Base-by-base conservation (phyloP, 768 basidiomycete genomes). In the Boletus sp. region DNA sequence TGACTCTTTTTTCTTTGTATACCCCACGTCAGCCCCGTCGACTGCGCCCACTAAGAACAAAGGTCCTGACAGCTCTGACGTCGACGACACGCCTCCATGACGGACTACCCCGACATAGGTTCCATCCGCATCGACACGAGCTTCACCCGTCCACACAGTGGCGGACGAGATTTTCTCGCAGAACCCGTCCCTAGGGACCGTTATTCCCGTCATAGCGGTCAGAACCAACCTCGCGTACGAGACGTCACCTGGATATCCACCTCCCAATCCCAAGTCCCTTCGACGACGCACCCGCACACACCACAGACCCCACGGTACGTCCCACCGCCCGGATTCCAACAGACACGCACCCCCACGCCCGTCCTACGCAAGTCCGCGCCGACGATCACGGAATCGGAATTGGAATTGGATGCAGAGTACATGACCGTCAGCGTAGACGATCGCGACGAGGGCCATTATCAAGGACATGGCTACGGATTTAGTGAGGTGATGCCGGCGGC, bases 161-260 rank as follows among this genome's bases (percentile, higher is more conserved):
- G 58, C 29, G 64, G 67, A 18, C 61, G 71, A 32, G 71, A 73
- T 12, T 73, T 61, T 44, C 58, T 61, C 17, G 50, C 48, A 36
- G 71, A 72, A 5, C 50, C 68, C 1, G 9, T 51, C 14, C 50
- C 61, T 29, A 73, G 60, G 39, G 67, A 71, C 37, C 66, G 67
- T 18, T 70, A 67, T 49, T 73, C 70, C 17, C 67, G 71, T 28
- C 59, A 69, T 12, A 69, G 69, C 8, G 50, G 61, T 32, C 72
- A 73, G 47, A 50, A 53, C 24, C 62, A 63, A 50, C 45, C 58
- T 9, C 71, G 71, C 17, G 30, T 57, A 33, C 66, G 70, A 57
- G 72, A 73, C 47, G 56, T 72, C 48, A 72, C 71, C 37, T 72
- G 71, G 71, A 62, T 72, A 63, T 71, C 70, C 46, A 56, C 50